Conservation (phyloP, 1,284 basidiomycete species). For the Sanghuangporus sanghuang region DNA sequence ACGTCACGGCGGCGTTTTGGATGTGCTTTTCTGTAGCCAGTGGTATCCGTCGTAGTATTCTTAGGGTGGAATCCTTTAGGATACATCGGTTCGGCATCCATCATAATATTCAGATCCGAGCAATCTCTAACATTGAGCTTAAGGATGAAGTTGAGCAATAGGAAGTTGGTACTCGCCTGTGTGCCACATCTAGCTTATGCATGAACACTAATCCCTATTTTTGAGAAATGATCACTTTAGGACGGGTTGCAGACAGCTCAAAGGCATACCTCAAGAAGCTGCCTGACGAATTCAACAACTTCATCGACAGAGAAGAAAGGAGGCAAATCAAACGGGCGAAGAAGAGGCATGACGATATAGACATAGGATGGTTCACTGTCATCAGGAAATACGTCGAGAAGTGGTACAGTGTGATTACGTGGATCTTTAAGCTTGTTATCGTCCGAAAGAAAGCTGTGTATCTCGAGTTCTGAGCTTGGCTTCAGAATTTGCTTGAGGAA, state of each 20-base stretch:
- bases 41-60: constrained; percentile 3
- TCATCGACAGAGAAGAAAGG: constrained; percentile 8
- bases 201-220: neutral
- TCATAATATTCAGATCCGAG: constrained; percentile 22
- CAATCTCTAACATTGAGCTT: neutral
- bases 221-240: neutral
- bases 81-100: constrained; percentile 25
- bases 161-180: neutral
- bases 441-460: constrained; percentile 10
- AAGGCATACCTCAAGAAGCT: constrained; percentile 8
- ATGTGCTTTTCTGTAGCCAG: neutral
- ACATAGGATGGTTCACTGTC: neutral
- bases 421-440: neutral
- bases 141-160: neutral
- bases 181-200: constrained; percentile 2
- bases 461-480: constrained; percentile 19
- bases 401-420: constrained; percentile 5
- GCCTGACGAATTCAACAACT: constrained; percentile 9
- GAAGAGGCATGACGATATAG: constrained; percentile 11
- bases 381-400: constrained; percentile 1
- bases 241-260: neutral
- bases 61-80: constrained; percentile 23
- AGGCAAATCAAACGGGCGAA: constrained; percentile 2
- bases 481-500: constrained; percentile 6
- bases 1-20: neutral